Evolutionary conservation across 2,329 filamentous ascomycete species (phyloP).

Genomic region (Colletotrichum caudatum): DNA sequence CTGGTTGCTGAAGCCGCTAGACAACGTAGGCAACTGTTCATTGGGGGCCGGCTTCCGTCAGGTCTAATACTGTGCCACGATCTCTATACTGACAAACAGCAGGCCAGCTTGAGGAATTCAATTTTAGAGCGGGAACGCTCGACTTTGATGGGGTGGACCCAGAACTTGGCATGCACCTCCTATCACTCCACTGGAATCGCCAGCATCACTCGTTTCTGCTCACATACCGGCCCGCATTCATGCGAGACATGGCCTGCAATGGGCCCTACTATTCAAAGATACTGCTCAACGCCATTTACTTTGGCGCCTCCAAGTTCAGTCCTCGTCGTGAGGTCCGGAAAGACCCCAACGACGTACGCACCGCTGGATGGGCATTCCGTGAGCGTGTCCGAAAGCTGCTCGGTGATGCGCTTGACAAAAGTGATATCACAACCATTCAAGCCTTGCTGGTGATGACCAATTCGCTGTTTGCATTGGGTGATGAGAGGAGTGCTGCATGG

Average conservation of each 20-base stretch:
- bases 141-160: slow-evolving; percentile 68
- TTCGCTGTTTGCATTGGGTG: slow-evolving; percentile 62
- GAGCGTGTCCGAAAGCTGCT: slow-evolving; percentile 61
- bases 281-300: slow-evolving; percentile 67
- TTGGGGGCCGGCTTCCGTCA: not conserved
- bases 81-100: not conserved
- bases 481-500: slow-evolving; percentile 66
- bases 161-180: slow-evolving; percentile 63
- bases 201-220: slow-evolving; percentile 62
- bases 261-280: slow-evolving; percentile 69
- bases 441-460: slow-evolving; percentile 64
- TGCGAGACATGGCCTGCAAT: slow-evolving; percentile 64
- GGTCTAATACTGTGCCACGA: not conserved
- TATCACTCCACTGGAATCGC: slow-evolving; percentile 65
- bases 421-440: slow-evolving; percentile 66
- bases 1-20: slow-evolving; percentile 61
- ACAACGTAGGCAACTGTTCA: slow-evolving; percentile 50
- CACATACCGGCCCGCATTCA: slow-evolving; percentile 65
- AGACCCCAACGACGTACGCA: slow-evolving; percentile 59
- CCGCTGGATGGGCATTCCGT: slow-evolving; percentile 61
- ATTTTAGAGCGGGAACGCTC: slow-evolving; percentile 58
- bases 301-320: slow-evolving; percentile 60
- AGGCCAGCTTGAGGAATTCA: slow-evolving; percentile 62
- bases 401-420: slow-evolving; percentile 58
- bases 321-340: slow-evolving; percentile 58